Percentiles rank a stretch among this genome's conserved stretches.
Evolutionary conservation across 2,329 filamentous ascomycete species (phyloP).

Genomic region (Fulvia fulva): DNA sequence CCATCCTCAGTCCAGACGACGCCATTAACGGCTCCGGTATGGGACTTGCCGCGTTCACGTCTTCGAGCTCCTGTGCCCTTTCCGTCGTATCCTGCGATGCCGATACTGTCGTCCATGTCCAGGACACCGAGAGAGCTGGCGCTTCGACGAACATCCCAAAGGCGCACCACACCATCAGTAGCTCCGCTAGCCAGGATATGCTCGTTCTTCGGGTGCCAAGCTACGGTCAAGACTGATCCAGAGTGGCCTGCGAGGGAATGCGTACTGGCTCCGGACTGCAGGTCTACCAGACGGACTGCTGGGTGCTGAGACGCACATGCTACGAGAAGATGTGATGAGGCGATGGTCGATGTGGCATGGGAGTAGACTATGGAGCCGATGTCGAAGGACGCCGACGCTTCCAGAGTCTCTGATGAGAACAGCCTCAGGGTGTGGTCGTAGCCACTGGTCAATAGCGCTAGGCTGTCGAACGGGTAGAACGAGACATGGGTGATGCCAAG

Average conservation of each 20-base stretch:
- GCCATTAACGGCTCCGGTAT: slow-evolving; percentile 78
- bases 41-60: slow-evolving; percentile 53
- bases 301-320: slow-evolving; percentile 86
- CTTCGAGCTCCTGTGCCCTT: slow-evolving; percentile 44
- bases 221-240: slow-evolving; percentile 55
- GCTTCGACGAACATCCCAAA: slow-evolving; percentile 84
- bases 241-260: slow-evolving; percentile 49
- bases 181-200: slow-evolving; percentile 79
- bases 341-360: slow-evolving; percentile 71
- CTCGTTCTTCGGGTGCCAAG: slow-evolving; percentile 79
- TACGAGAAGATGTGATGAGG: slow-evolving; percentile 66
- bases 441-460: slow-evolving; percentile 71
- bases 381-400: slow-evolving; percentile 62
- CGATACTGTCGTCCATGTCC: slow-evolving; percentile 78
- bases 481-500: slow-evolving; percentile 71
- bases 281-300: slow-evolving; percentile 76
- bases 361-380: slow-evolving; percentile 68
- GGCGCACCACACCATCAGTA: slow-evolving; percentile 74
- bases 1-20: slow-evolving; percentile 81
- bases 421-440: slow-evolving; percentile 75
- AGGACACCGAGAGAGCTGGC: slow-evolving; percentile 71
- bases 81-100: slow-evolving; percentile 51
- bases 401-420: slow-evolving; percentile 63
- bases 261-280: slow-evolving; percentile 71
- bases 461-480: slow-evolving; percentile 74